phyloP scores from a whole-genome alignment of 2,329 filamentous ascomycete genomes.

The Claviceps pusilla region DNA sequence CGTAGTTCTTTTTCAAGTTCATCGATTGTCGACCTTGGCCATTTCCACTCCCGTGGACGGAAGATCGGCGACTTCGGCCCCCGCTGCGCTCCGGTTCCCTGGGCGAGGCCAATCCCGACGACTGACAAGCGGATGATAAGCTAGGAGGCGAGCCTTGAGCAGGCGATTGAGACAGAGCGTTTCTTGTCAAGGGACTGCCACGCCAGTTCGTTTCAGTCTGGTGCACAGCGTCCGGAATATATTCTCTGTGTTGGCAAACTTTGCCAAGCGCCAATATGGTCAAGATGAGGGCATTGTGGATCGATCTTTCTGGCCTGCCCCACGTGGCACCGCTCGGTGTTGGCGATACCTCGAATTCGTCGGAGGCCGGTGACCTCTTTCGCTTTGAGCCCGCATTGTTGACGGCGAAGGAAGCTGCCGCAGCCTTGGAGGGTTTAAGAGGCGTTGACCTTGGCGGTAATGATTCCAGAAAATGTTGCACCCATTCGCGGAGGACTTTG shows the following conservation, averaged over 20 bases:
- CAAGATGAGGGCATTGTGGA: slow-evolving; percentile 68
- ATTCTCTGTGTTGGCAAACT: slow-evolving; percentile 47
- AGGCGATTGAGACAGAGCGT: slow-evolving; percentile 37
- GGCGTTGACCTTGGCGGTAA: slow-evolving; percentile 21
- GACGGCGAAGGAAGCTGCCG: slow-evolving; percentile 19
- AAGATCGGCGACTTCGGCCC: slow-evolving; percentile 34
- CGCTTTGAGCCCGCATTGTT: slow-evolving; percentile 30
- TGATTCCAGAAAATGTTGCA: slow-evolving; percentile 35
- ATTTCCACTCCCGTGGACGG: slow-evolving; percentile 26
- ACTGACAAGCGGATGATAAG: slow-evolving; percentile 30
- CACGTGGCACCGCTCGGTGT: slow-evolving; percentile 22
- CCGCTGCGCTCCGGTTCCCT: slow-evolving; percentile 31
- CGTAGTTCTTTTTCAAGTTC: slow-evolving; percentile 46
- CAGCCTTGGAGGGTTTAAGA: slow-evolving; percentile 13
- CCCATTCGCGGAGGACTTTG: slow-evolving; percentile 35
- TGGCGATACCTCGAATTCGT: slow-evolving; percentile 17
- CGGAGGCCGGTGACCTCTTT: slow-evolving; percentile 36
- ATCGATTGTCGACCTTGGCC: slow-evolving; percentile 14
- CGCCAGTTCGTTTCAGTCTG: slow-evolving; percentile 17
- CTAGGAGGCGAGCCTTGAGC: slow-evolving; percentile 39
- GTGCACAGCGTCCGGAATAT: slow-evolving; percentile 42
- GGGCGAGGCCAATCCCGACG: slow-evolving; percentile 35
- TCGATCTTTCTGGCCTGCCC: slow-evolving; percentile 45
- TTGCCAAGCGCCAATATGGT: slow-evolving; percentile 76
- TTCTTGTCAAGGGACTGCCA: slow-evolving; percentile 27